Conservation (phyloP, 2,329 filamentous ascomycete genomes). For the Colletotrichum brevisporum region DNA sequence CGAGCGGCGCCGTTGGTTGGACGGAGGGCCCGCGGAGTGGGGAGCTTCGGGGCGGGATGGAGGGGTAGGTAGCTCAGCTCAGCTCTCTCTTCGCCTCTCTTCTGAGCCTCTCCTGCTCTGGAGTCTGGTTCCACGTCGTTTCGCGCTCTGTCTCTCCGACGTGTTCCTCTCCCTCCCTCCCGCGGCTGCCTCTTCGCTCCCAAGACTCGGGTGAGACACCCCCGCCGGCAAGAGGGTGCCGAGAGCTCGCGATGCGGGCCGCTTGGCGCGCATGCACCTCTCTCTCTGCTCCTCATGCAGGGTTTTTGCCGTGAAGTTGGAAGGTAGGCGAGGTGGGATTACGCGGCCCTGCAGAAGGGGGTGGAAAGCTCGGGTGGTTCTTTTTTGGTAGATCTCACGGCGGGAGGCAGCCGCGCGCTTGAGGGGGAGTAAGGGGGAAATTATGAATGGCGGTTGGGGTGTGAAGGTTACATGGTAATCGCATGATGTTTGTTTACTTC, state of each 20-base stretch:
- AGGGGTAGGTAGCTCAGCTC: constrained; percentile 31
- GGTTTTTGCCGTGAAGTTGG: constrained; percentile 15
- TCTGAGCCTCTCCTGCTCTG: too few species aligned
- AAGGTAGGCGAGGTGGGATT: constrained; percentile 14
- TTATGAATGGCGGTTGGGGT: neutral
- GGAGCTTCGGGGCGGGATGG: constrained; percentile 34
- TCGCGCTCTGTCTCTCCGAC: neutral
- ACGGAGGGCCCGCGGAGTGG: neutral
- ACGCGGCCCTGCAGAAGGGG: constrained; percentile 29
- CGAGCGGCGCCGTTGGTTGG: neutral
- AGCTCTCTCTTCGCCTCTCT: neutral
- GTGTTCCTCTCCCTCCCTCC: neutral
- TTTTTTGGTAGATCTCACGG: neutral
- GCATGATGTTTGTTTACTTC: neutral
- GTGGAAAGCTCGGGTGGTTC: neutral
- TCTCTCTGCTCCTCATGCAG: constrained; percentile 16
- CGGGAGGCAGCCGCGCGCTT: constrained; percentile 37
- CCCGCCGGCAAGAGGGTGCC: constrained; percentile 39
- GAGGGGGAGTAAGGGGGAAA: neutral
- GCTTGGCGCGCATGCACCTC: constrained; percentile 31
- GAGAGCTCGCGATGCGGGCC: constrained; percentile 30
- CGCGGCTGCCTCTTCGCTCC: neutral
- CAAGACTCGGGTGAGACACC: constrained; percentile 11
- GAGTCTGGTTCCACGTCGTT: too few species aligned
- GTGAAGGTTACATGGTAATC: neutral